Percentiles rank a stretch among this genome's conserved stretches.
Conservation (phyloP, 2,329 filamentous ascomycete genomes). For the Tolypocladium amazonense region DNA sequence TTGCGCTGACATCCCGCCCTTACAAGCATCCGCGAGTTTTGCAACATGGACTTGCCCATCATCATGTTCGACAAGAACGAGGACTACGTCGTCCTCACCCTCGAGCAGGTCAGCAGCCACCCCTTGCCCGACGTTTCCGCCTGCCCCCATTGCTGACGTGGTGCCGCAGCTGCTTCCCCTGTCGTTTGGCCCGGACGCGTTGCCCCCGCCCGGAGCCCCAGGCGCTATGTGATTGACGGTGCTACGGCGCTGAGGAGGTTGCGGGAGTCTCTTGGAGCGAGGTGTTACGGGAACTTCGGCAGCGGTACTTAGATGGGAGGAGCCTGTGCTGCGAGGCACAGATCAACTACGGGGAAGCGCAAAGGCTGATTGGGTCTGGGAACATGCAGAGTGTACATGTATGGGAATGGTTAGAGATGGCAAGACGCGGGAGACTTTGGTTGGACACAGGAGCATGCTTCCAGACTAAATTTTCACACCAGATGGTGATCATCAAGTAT, state of each 20-base stretch:
- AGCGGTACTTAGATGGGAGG: neutral
- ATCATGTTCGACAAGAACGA: slow-evolving; percentile 88
- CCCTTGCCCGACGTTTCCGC: neutral
- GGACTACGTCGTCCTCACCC: slow-evolving; percentile 56
- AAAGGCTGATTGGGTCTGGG: neutral
- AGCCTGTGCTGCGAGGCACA: neutral
- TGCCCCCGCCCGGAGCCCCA: slow-evolving; percentile 21
- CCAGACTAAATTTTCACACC: neutral
- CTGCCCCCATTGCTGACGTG: neutral
- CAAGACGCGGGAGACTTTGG: neutral
- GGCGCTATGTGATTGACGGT: slow-evolving; percentile 1
- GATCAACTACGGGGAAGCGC: neutral
- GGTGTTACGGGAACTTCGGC: neutral
- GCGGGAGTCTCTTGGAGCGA: neutral
- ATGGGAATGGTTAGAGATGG: too few species aligned
- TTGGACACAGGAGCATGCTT: neutral
- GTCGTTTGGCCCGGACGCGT: slow-evolving; percentile 55
- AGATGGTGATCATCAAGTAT: too few species aligned
- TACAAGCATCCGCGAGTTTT: slow-evolving; percentile 65
- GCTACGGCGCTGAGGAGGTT: slow-evolving; percentile 2
- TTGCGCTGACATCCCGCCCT: slow-evolving; percentile 5
- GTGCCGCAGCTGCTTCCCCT: slow-evolving; percentile 49
- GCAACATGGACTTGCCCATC: slow-evolving; percentile 57
- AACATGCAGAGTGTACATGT: neutral
- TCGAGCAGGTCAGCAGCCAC: slow-evolving; percentile 48